Evolutionary conservation across 345 rosid genomes (phyloP).

Genomic region (Geranium rotundifolium): DNA sequence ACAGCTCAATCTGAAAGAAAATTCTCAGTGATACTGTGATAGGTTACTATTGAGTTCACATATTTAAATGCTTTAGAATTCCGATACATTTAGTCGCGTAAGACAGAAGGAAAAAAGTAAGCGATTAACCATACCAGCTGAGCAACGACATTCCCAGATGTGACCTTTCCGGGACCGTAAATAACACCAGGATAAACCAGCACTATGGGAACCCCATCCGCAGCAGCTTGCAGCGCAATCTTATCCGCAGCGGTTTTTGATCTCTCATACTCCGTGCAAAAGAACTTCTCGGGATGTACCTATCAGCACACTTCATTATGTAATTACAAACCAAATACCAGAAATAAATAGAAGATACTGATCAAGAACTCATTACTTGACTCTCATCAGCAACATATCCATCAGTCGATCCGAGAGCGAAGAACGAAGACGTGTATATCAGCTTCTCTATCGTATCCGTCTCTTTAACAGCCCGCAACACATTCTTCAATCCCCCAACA

Average conservation of each 20-base stretch:
- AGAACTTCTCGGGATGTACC: slow-evolving; percentile 52
- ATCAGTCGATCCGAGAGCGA: slow-evolving; percentile 78
- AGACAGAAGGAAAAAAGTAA: not conserved
- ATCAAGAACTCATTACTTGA: slow-evolving; percentile 28
- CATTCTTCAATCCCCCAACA: slow-evolving; percentile 72
- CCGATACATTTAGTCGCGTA: too few relatives aligned
- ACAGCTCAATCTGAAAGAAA: too few relatives aligned
- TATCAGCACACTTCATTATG: slow-evolving; percentile 7
- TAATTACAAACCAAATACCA: not conserved
- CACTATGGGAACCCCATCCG: slow-evolving; percentile 62
- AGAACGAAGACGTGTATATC: slow-evolving; percentile 78
- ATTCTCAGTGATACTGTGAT: too few relatives aligned
- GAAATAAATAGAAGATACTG: not conserved
- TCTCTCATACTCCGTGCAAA: slow-evolving; percentile 81
- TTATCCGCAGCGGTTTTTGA: slow-evolving; percentile 71
- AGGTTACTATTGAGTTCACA: too few relatives aligned
- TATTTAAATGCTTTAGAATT: too few relatives aligned
- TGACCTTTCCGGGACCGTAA: slow-evolving; percentile 80
- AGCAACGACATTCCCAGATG: slow-evolving; percentile 61
- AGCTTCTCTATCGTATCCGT: slow-evolving; percentile 48
- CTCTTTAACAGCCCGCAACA: slow-evolving; percentile 49
- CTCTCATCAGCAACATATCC: slow-evolving; percentile 67
- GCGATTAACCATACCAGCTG: slow-evolving; percentile 41
- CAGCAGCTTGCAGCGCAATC: slow-evolving; percentile 53
- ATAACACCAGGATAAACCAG: slow-evolving; percentile 75